Evolutionary conservation across 2,329 filamentous ascomycete species (phyloP).

Genomic region (Endoconidiophora laricicola): DNA sequence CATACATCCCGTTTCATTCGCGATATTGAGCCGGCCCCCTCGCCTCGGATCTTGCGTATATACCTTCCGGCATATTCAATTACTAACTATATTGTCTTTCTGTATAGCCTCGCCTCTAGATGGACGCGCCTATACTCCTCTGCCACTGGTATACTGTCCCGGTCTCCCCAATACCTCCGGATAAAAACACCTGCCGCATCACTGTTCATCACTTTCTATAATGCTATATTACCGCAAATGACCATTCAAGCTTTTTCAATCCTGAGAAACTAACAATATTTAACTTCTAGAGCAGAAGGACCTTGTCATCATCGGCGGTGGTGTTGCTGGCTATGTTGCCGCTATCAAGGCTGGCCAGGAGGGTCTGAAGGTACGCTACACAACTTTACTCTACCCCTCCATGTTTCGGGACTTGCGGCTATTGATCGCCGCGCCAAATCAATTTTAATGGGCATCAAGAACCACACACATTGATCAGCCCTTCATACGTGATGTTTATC

Average conservation of each 20-base stretch:
- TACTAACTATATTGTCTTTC: conserved; percentile 1
- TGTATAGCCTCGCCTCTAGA: conserved; percentile 22
- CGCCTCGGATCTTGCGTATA: background rate
- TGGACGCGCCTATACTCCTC: conserved; percentile 44
- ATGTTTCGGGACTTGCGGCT: background rate
- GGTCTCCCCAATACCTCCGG: background rate
- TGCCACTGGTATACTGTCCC: conserved; percentile 31
- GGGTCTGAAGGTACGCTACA: conserved; percentile 62
- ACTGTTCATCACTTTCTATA: background rate
- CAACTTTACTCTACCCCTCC: background rate
- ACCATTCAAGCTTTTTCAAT: background rate
- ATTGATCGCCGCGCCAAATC: conserved; percentile 7
- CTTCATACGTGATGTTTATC: no score
- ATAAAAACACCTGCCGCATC: background rate
- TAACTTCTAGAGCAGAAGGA: conserved; percentile 67
- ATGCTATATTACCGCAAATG: background rate
- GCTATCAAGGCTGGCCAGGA: conserved; percentile 98
- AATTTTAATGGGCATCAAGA: background rate
- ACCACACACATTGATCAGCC: no score
- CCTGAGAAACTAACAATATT: conserved; percentile 22
- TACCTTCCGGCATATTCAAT: background rate
- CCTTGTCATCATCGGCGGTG: conserved; percentile 91
- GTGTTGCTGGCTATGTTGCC: conserved; percentile 95
- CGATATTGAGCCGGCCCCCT: background rate
- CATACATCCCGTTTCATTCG: no score